Evolutionary conservation across 352 stramenopile species (phyloP).

Genomic region (Pythium myriotylum): DNA sequence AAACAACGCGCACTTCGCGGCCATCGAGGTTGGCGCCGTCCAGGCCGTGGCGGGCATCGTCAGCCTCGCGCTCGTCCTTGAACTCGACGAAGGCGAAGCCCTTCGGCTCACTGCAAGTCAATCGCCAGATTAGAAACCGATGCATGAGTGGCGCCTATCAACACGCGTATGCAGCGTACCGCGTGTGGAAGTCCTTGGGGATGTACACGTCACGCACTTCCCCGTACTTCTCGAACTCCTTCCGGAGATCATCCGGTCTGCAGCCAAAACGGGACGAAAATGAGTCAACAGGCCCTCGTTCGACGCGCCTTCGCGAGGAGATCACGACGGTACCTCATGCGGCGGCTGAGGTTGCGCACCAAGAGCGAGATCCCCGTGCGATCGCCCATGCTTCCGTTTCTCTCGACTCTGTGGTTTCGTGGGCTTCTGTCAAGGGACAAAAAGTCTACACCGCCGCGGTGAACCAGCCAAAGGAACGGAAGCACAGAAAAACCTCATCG

Average conservation of each 20-base stretch:
- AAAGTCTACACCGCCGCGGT: constrained; percentile 10
- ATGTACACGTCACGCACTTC: constrained; percentile 97
- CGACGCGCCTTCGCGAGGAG: not conserved
- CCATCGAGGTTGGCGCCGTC: constrained; percentile 92
- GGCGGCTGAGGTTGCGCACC: constrained; percentile 92
- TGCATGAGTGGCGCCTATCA: too few species aligned
- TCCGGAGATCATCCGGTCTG: constrained; percentile 89
- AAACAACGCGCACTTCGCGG: constrained; percentile 93
- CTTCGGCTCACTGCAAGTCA: constrained; percentile 78
- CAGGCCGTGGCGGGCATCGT: constrained; percentile 90
- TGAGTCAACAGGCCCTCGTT: not conserved
- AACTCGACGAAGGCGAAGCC: constrained; percentile 97
- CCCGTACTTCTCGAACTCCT: constrained; percentile 93
- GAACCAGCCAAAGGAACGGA: constrained; percentile 16
- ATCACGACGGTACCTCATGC: constrained; percentile 61
- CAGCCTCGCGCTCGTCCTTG: constrained; percentile 89
- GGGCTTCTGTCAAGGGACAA: constrained; percentile 7
- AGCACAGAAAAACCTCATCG: constrained; percentile 15
- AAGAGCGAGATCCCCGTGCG: constrained; percentile 90
- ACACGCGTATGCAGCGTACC: constrained; percentile 35
- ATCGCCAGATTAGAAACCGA: constrained; percentile 13
- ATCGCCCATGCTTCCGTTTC: constrained; percentile 25
- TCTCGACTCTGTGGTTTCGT: not conserved
- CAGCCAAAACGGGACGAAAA: constrained; percentile 3
- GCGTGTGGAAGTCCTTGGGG: constrained; percentile 93